These are phyloP conservation scores for Nephelium lappaceum DNA, from an alignment of 345 rosid genomes.

Conservation along the genomic window DNA sequence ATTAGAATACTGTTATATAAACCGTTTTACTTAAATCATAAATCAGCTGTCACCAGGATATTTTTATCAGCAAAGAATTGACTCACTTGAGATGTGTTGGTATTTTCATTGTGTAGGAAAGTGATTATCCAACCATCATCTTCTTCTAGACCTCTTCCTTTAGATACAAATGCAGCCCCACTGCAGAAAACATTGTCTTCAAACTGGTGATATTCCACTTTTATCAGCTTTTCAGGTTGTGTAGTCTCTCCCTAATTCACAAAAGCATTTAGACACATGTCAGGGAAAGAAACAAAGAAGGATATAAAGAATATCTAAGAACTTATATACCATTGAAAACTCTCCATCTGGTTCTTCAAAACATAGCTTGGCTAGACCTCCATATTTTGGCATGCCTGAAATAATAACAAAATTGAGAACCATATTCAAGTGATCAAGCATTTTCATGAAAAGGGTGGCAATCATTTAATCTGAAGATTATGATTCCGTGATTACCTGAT, in stretches of 20 bases:
- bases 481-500: slow-evolving; percentile 29
- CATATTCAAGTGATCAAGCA: neutral
- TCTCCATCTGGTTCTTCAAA: slow-evolving; percentile 32
- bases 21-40: neutral
- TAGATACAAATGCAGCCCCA: slow-evolving; percentile 51
- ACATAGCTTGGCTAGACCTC: slow-evolving; percentile 51
- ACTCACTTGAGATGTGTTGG: slow-evolving; percentile 44
- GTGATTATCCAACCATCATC: slow-evolving; percentile 62
- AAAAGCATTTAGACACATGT: neutral
- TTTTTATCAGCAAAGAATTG: neutral
- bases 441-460: neutral
- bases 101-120: slow-evolving; percentile 53
- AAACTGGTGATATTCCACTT: slow-evolving; percentile 47
- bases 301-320: neutral
- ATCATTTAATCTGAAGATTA: neutral
- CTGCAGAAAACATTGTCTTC: slow-evolving; percentile 46
- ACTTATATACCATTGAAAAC: slow-evolving; percentile 16
- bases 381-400: slow-evolving; percentile 46
- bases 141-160: slow-evolving; percentile 34
- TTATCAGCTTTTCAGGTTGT: slow-evolving; percentile 27
- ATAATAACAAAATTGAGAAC: neutral
- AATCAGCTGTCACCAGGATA: neutral
- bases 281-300: neutral
- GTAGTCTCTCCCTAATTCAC: neutral
- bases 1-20: neutral